Evolutionary conservation across 176 grass and related monocot species (phyloP).

Genomic region (Melocanna baccifera): DNA sequence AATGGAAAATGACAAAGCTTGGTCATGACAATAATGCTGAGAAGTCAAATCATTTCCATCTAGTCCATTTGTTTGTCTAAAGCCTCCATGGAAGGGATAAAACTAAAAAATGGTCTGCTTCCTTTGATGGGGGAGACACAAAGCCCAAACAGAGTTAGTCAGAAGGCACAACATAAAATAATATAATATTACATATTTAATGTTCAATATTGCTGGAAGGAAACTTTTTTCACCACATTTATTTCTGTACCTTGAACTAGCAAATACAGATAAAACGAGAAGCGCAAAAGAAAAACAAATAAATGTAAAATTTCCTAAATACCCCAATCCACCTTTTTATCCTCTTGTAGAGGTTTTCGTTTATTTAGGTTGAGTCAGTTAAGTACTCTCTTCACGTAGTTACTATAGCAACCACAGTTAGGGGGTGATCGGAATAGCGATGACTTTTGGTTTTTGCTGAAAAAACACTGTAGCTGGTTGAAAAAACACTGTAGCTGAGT

Average conservation of each 20-base stretch:
- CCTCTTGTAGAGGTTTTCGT: not conserved
- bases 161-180: not conserved
- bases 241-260: not conserved
- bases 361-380: not conserved
- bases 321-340: not conserved
- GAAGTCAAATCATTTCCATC: slow-evolving; percentile 47
- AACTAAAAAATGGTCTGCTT: not conserved
- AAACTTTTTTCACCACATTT: not conserved
- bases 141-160: slow-evolving; percentile 7
- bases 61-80: slow-evolving; percentile 32
- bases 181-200: not conserved
- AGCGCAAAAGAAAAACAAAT: not conserved
- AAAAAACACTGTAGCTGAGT: too few species aligned
- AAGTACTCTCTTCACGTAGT: not conserved
- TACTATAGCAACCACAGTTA: too few species aligned
- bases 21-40: slow-evolving; percentile 38
- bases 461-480: too few species aligned
- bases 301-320: not conserved
- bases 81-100: slow-evolving; percentile 7
- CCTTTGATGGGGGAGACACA: not conserved
- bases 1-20: slow-evolving; percentile 21
- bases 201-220: not conserved
- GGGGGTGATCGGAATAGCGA: too few species aligned
- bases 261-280: not conserved
- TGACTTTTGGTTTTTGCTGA: too few species aligned